These are phyloP conservation scores for Phaeodactylum tricornutum DNA, from an alignment of 108 stramenopile species.

Conservation along the genomic window DNA sequence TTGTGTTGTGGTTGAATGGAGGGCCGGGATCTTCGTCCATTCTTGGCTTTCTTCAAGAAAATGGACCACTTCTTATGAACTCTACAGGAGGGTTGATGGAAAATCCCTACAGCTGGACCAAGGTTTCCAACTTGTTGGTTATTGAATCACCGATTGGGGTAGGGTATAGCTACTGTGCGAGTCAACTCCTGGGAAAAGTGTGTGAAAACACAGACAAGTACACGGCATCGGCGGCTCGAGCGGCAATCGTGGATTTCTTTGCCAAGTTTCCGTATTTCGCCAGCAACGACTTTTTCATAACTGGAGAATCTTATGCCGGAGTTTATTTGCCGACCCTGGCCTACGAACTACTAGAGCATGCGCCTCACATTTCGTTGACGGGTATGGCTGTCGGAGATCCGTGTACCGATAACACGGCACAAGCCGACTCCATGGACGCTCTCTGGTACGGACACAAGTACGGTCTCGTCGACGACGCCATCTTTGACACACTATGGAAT, in stretches of 20 bases:
- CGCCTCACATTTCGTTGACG: constrained; percentile 20
- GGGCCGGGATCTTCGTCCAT: constrained; percentile 37
- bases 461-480: constrained; percentile 45
- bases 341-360: constrained; percentile 44
- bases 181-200: constrained; percentile 20
- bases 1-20: constrained; percentile 58
- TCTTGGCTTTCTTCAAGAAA: constrained; percentile 49
- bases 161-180: constrained; percentile 64
- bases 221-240: constrained; percentile 58
- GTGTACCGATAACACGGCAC: constrained; percentile 52
- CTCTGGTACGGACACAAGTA: constrained; percentile 63
- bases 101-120: constrained; percentile 62
- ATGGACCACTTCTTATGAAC: constrained; percentile 45
- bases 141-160: constrained; percentile 82
- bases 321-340: constrained; percentile 85
- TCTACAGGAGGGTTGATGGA: constrained; percentile 38
- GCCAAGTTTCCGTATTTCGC: constrained; percentile 69
- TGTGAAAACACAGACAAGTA: constrained; percentile 66
- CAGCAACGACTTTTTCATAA: constrained; percentile 60
- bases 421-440: constrained; percentile 46
- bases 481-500: constrained; percentile 45
- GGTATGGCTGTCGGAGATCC: constrained; percentile 67
- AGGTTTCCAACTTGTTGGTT: constrained; percentile 51
- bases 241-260: constrained; percentile 54
- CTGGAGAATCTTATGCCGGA: constrained; percentile 82